Percentiles rank a stretch among this genome's conserved stretches.
Conservation (phyloP, 352 stramenopile species). For the Phytophthora citricola region DNA sequence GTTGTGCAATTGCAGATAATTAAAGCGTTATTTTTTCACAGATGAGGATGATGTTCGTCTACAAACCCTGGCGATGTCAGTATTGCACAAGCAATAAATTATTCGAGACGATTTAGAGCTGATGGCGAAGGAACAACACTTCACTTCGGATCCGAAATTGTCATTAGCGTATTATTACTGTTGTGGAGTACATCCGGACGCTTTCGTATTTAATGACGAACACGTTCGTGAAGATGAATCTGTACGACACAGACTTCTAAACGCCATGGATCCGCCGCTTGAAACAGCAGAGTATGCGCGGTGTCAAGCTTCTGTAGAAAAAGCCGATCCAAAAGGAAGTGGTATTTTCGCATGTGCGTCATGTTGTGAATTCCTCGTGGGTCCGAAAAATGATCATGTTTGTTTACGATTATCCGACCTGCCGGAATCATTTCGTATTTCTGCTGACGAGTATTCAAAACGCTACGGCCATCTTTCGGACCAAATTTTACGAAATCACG, state of each 20-base stretch:
- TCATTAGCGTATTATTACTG: constrained; percentile 2
- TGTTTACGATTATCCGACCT: background rate
- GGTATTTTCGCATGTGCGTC: background rate
- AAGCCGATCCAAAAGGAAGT: background rate
- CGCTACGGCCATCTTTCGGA: background rate
- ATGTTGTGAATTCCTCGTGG: background rate
- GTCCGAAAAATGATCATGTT: background rate
- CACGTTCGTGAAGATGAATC: background rate
- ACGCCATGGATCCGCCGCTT: background rate
- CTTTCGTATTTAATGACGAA: constrained; percentile 3
- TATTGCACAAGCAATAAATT: no score
- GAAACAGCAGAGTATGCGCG: background rate
- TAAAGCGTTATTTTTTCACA: no score
- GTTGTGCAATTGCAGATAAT: no score
- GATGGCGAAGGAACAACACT: background rate
- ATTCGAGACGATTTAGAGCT: no score
- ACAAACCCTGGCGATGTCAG: no score
- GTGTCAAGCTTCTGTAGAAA: background rate
- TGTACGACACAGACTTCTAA: no score
- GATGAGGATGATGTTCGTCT: no score
- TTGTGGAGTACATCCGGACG: background rate
- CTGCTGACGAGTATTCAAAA: background rate
- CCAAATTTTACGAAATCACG: background rate
- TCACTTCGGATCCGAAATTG: constrained; percentile 1
- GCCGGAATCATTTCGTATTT: constrained; percentile 1